A percentile compares a stretch with the other conserved stretches of the same genome.
These are phyloP conservation scores for Nothophytophthora sp. DNA, from an alignment of 352 stramenopile species.

Conservation along the genomic window DNA sequence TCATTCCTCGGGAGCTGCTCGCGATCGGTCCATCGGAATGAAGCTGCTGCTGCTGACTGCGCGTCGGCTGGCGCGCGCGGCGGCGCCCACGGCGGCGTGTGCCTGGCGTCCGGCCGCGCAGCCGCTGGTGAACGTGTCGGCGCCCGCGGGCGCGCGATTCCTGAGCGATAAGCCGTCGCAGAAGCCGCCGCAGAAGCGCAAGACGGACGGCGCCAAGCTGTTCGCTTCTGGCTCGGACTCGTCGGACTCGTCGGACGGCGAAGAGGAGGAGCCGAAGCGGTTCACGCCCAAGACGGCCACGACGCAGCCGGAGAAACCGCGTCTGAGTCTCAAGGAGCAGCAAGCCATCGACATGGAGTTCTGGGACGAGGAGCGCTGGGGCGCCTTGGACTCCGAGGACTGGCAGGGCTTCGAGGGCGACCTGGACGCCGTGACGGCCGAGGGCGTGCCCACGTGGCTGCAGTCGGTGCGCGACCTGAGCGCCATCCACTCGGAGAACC, in stretches of 20 bases:
- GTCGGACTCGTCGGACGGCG: slow-evolving; percentile 36
- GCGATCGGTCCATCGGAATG: too few species aligned
- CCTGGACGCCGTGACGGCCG: slow-evolving; percentile 71
- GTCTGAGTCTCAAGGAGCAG: slow-evolving; percentile 33
- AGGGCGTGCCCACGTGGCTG: slow-evolving; percentile 82
- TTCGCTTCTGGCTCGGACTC: slow-evolving; percentile 19
- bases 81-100: slow-evolving; percentile 8
- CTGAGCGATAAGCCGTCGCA: slow-evolving; percentile 16
- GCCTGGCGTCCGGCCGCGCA: slow-evolving; percentile 8
- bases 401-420: slow-evolving; percentile 85
- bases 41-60: slow-evolving; percentile 50
- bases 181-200: slow-evolving; percentile 6
- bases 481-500: slow-evolving; percentile 63
- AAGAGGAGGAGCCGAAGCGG: slow-evolving; percentile 20
- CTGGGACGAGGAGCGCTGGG: slow-evolving; percentile 74
- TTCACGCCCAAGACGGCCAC: slow-evolving; percentile 11
- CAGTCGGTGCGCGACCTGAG: slow-evolving; percentile 78
- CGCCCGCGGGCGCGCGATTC: slow-evolving; percentile 12
- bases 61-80: slow-evolving; percentile 26
- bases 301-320: too few species aligned
- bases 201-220: slow-evolving; percentile 23
- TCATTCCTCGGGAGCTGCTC: slow-evolving; percentile 11
- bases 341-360: slow-evolving; percentile 47
- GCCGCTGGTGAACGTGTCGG: slow-evolving; percentile 10
- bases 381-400: slow-evolving; percentile 62